A percentile compares a stretch with the other conserved stretches of the same genome.
Evolutionary conservation across 352 stramenopile species (phyloP).

Genomic region (Phytophthora agathidicida): DNA sequence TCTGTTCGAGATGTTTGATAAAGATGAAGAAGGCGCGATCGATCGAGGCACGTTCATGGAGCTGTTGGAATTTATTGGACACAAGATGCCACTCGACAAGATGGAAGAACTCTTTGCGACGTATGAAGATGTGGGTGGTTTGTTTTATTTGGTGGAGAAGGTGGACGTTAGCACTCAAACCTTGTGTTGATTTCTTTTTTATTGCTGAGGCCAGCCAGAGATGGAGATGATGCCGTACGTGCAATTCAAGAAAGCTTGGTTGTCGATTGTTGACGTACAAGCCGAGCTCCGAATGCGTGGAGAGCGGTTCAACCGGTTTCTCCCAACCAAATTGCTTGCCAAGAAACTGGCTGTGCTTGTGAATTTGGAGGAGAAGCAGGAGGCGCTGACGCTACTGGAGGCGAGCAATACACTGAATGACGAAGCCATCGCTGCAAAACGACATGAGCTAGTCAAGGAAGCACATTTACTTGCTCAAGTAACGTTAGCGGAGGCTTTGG

Average conservation of each 20-base stretch:
- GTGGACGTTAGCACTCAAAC: too few relatives aligned
- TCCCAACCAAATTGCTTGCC: slow-evolving; percentile 47
- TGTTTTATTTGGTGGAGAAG: not conserved
- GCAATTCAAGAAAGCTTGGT: slow-evolving; percentile 77
- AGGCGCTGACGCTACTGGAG: slow-evolving; percentile 62
- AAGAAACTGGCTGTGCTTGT: slow-evolving; percentile 75
- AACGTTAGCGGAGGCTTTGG: slow-evolving; percentile 58
- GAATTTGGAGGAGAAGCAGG: slow-evolving; percentile 70
- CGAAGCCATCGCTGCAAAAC: slow-evolving; percentile 47
- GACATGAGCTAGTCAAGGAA: slow-evolving; percentile 57
- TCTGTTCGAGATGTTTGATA: slow-evolving; percentile 85
- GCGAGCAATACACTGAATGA: slow-evolving; percentile 56
- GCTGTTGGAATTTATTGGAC: slow-evolving; percentile 70
- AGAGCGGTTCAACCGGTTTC: slow-evolving; percentile 74
- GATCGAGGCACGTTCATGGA: slow-evolving; percentile 73
- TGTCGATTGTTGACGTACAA: slow-evolving; percentile 72
- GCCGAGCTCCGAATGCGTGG: slow-evolving; percentile 61
- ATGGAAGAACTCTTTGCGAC: slow-evolving; percentile 71
- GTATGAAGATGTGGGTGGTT: slow-evolving; percentile 67
- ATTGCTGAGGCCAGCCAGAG: slow-evolving; percentile 46
- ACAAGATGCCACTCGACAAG: slow-evolving; percentile 63
- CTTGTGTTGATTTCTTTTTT: not conserved
- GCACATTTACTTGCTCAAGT: slow-evolving; percentile 49
- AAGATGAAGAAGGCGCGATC: slow-evolving; percentile 67
- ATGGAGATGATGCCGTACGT: slow-evolving; percentile 73